Conservation (phyloP, 176 grass and related monocot species). For the Rhipidocladum racemiflorum region DNA sequence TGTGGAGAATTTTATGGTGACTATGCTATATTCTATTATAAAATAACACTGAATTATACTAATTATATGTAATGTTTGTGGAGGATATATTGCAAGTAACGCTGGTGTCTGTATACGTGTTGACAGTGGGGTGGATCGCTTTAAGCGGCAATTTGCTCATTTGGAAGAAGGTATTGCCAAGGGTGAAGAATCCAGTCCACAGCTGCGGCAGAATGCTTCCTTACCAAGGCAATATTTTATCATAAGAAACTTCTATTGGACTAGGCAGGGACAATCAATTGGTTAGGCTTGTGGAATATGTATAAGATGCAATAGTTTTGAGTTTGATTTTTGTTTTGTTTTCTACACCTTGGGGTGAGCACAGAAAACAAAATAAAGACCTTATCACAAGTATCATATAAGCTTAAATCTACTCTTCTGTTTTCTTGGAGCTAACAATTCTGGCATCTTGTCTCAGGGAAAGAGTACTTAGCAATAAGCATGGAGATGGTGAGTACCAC, state of each 20-base stretch:
- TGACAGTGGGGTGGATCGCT: constrained; percentile 92
- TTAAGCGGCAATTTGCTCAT: constrained; percentile 95
- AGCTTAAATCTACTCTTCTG: not conserved
- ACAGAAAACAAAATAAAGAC: constrained; percentile 14
- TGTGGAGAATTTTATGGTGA: not conserved
- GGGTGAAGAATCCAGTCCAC: constrained; percentile 67
- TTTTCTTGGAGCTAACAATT: constrained; percentile 26
- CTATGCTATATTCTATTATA: not conserved
- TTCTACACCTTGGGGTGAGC: not conserved
- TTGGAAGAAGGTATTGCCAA: constrained; percentile 81
- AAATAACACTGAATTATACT: not conserved
- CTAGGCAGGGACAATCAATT: not conserved
- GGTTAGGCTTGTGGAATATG: not conserved
- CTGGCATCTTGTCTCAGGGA: constrained; percentile 55
- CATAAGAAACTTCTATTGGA: constrained; percentile 23
- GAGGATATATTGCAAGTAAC: constrained; percentile 6
- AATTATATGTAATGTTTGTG: constrained; percentile 6
- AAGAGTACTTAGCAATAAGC: constrained; percentile 62
- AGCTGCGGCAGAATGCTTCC: constrained; percentile 79
- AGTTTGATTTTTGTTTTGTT: not conserved
- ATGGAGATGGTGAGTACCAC: constrained; percentile 43
- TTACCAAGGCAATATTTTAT: constrained; percentile 70
- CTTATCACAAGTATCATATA: not conserved
- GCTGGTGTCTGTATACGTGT: constrained; percentile 21
- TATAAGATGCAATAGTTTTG: not conserved